Evolutionary conservation across 257 asterid species (phyloP), one percentile per base, ranked within the genome.

Genomic region (Nyctanthes arbortristis): DNA sequence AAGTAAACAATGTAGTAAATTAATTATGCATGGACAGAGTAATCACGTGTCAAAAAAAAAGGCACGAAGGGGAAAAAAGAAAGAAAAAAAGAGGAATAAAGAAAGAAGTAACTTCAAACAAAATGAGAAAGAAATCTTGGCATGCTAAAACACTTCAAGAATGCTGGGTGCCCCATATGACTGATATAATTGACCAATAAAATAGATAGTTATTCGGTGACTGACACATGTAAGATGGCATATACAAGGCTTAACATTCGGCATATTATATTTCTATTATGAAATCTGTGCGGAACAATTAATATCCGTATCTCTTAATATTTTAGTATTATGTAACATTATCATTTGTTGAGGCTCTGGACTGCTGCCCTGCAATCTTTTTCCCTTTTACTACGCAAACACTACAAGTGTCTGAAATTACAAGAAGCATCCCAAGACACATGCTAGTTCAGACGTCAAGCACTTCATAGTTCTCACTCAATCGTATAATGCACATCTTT

Each of bases 211-310:
- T 25, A 12, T 18, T 39, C 22, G 20, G 7, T 28, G 7, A 65
- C 27, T 55, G 22, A 34, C 49, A 73, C 28, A 31, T 18, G 65
- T 67, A 52, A 54, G 30, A 69, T 52, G n/a, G 36, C 4, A 24
- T 27, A 52, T 32, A 22, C n/a, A 28, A 61, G 10, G n/a, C 18
- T 47, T 52, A 12, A 7, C 24, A 61, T 16, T 56, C 56, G 43
- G 36, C 45, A 56, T 20, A 49, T 49, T 70, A 54, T 8, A 52
- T 20, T 52, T 52, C 3, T 8, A 22, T 20, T 3, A 52, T 52
- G 29, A 22, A 20, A 22, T 52, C 29, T 52, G 20, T 9, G 59
- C 59, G 1, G 20, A 30, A 22, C 31, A 9, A 30, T 4, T 30
- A 52, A 9, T 52, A 22, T 52, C 30, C 30, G 24, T 20, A 52